Evolutionary conservation across 2,329 filamentous ascomycete genomes (phyloP).

Genomic region (Microdochium paspali): DNA sequence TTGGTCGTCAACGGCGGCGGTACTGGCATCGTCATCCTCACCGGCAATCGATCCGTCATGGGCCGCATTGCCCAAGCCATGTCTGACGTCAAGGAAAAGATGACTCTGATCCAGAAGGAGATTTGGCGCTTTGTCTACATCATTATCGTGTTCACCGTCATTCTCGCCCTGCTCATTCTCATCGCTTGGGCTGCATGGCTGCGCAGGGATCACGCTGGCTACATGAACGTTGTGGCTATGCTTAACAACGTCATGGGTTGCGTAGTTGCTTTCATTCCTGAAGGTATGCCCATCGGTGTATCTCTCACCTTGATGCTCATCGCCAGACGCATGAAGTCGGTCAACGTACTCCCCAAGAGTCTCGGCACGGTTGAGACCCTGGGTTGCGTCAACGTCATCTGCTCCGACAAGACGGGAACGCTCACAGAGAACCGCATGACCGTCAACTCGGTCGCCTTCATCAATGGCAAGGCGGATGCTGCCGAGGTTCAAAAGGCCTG

Average conservation of each 20-base stretch:
- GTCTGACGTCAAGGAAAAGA: slow-evolving; percentile 23
- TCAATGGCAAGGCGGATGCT: slow-evolving; percentile 12
- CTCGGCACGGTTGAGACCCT: slow-evolving; percentile 20
- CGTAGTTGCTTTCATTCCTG: slow-evolving; percentile 17
- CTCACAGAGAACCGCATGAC: slow-evolving; percentile 34
- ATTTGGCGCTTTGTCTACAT: slow-evolving; percentile 31
- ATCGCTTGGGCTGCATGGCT: slow-evolving; percentile 36
- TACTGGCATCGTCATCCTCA: slow-evolving; percentile 28
- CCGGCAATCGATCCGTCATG: slow-evolving; percentile 29
- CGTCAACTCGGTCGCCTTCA: slow-evolving; percentile 26
- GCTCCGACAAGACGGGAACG: slow-evolving; percentile 32
- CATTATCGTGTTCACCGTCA: slow-evolving; percentile 16
- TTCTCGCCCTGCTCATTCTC: slow-evolving; percentile 21
- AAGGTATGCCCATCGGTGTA: slow-evolving; percentile 17
- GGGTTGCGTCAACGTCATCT: slow-evolving; percentile 31
- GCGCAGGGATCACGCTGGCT: slow-evolving; percentile 21
- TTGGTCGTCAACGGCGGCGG: slow-evolving; percentile 30
- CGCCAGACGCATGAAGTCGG: slow-evolving; percentile 30
- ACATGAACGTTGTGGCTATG: slow-evolving; percentile 32
- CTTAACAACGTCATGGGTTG: slow-evolving; percentile 35
- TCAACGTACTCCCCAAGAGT: slow-evolving; percentile 30
- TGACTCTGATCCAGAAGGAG: slow-evolving; percentile 30
- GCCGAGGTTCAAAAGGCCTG: background rate
- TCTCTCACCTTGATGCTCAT: slow-evolving; percentile 29
- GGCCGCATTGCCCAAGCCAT: slow-evolving; percentile 28